Conservation (phyloP, 1,284 basidiomycete species). For the Takashimella tepidaria region DNA sequence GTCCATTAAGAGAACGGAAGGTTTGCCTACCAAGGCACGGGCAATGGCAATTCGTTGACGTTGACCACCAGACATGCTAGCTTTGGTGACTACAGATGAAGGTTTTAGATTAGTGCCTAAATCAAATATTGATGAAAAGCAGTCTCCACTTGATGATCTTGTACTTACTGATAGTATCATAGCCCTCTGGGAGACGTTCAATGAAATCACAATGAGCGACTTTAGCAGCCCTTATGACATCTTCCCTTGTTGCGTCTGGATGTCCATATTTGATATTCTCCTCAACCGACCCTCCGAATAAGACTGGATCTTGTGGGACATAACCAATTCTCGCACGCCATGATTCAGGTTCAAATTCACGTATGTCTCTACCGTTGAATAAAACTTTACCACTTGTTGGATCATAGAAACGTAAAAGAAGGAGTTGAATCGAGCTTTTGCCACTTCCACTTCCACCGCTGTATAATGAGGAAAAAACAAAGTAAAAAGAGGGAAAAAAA, state of each 20-base stretch:
- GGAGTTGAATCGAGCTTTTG: slow-evolving; percentile 59
- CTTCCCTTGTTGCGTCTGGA: slow-evolving; percentile 32
- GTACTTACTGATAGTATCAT: slow-evolving; percentile 37
- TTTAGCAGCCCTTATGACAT: slow-evolving; percentile 36
- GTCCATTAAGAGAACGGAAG: slow-evolving; percentile 49
- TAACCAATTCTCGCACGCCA: slow-evolving; percentile 75
- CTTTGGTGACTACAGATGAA: slow-evolving; percentile 35
- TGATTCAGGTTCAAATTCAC: slow-evolving; percentile 71
- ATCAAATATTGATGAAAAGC: too few relatives aligned
- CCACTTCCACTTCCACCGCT: slow-evolving; percentile 48
- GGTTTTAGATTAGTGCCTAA: too few relatives aligned
- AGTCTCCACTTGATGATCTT: too few relatives aligned
- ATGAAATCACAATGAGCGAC: slow-evolving; percentile 47
- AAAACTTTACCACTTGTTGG: slow-evolving; percentile 66
- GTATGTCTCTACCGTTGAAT: slow-evolving; percentile 69
- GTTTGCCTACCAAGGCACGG: slow-evolving; percentile 50
- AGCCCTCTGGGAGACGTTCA: slow-evolving; percentile 39
- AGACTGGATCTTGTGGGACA: slow-evolving; percentile 56
- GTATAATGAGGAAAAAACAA: neutral
- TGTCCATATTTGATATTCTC: slow-evolving; percentile 63
- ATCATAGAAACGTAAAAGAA: slow-evolving; percentile 88
- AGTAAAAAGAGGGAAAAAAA: neutral
- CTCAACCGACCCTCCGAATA: slow-evolving; percentile 74
- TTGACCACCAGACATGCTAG: slow-evolving; percentile 49
- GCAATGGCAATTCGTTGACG: slow-evolving; percentile 53